A percentile compares a stretch with the other conserved stretches of the same genome.
These are phyloP conservation scores for Aspergillus unguis DNA, from an alignment of 2,329 filamentous ascomycete species.

Conservation along the genomic window DNA sequence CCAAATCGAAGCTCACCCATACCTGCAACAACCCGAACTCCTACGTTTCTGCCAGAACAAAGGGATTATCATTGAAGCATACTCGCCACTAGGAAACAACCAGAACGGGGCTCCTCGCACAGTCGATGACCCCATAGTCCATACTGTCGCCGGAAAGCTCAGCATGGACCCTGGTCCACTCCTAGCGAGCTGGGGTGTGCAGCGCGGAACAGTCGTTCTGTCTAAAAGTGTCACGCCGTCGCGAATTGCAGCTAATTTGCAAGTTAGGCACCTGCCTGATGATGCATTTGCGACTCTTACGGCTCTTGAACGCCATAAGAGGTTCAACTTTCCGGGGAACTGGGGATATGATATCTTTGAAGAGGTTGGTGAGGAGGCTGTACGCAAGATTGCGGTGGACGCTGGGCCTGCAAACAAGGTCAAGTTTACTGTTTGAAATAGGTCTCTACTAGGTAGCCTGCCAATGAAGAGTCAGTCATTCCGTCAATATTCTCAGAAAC, in stretches of 20 bases:
- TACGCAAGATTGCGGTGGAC: constrained; percentile 18
- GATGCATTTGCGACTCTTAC: constrained; percentile 27
- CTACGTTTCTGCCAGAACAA: constrained; percentile 52
- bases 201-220: constrained; percentile 52
- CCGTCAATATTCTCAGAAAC: too few species aligned
- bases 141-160: constrained; percentile 59
- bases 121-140: constrained; percentile 57
- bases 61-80: constrained; percentile 57
- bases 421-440: constrained; percentile 22
- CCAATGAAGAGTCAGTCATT: too few species aligned
- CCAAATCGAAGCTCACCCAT: constrained; percentile 48
- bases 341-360: constrained; percentile 37
- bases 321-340: constrained; percentile 31
- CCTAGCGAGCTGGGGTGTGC: constrained; percentile 53
- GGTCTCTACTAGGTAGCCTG: not conserved
- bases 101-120: constrained; percentile 45
- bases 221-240: constrained; percentile 54
- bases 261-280: constrained; percentile 28
- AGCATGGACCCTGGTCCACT: constrained; percentile 56
- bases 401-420: constrained; percentile 18
- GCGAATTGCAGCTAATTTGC: constrained; percentile 48
- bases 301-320: constrained; percentile 30
- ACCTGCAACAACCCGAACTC: constrained; percentile 46
- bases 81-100: constrained; percentile 51
- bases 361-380: constrained; percentile 25